Evolutionary conservation across 2,329 filamentous ascomycete species (phyloP), one percentile per base, ranked within the genome.

Genomic region (Aspergillus thermomutatus): DNA sequence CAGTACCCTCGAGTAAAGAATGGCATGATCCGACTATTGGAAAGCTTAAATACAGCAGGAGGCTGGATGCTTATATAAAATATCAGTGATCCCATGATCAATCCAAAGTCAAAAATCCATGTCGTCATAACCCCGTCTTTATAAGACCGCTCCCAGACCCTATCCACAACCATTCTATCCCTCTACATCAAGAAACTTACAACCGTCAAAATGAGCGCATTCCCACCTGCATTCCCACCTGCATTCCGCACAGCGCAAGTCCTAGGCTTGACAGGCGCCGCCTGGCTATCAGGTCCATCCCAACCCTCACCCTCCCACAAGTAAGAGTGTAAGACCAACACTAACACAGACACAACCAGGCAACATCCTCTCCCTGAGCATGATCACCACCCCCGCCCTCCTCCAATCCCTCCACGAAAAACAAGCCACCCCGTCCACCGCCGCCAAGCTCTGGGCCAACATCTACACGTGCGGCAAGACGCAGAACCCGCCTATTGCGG

Each of bases 221-320:
- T 17, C 1, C 31, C 31, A 17, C n/a, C n/a, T n/a, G 54, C 63
- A 17, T 60, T 56, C 48, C 59, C 66, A 8, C 21, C 63, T 3
- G 60, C 59, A 23, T 63, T 70, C 49, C 64, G 63, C 25, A 23
- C 66, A 28, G 69, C 69, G 17, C 69, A 71, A 47, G 63, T 58
- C 7, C 49, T 70, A 7, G 69, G 68, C 48, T 54, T 70, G 10
- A 66, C 61, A 4, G 69, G 69, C 14, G 64, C 69, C 21, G 65
- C 64, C n/a, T 72, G 66, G 64, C 58, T 72, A 21, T 65, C 67
- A 64, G 48, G 54, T 56, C 23, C 9, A 17, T 8, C 34, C 37
- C 25, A 11, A 11, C 10, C 11, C n/a, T 28, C 8, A 14, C 6
- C 19, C 25, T 10, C n/a, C n/a, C n/a, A n/a, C n/a, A n/a, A n/a